These are phyloP conservation scores for Durusdinium trenchii DNA, from an alignment of 73 alveolate species.

Conservation along the genomic window DNA sequence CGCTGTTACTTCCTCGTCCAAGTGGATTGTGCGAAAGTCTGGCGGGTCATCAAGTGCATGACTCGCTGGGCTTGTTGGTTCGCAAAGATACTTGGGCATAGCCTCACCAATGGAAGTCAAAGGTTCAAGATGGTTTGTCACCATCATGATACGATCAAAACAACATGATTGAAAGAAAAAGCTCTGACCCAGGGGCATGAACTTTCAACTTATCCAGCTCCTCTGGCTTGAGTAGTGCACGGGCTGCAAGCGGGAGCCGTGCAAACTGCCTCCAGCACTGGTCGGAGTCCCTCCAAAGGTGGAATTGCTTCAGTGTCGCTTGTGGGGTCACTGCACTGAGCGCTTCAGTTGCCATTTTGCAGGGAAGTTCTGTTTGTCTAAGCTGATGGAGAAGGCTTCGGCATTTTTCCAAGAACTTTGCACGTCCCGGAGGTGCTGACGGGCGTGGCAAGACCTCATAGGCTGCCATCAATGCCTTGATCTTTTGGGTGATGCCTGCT, in stretches of 20 bases:
- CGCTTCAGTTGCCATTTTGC: constrained; percentile 60
- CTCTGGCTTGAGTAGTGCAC: constrained; percentile 66
- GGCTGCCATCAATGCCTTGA: constrained; percentile 3
- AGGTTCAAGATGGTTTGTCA: too few relatives aligned
- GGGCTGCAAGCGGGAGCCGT: constrained; percentile 72
- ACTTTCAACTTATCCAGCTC: constrained; percentile 41
- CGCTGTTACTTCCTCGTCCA: not conserved
- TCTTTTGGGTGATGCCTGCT: not conserved
- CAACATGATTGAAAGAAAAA: too few relatives aligned
- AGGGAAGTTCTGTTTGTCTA: not conserved
- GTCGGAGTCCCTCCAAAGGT: constrained; percentile 65
- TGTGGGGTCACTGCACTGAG: constrained; percentile 45
- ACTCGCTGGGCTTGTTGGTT: too few relatives aligned
- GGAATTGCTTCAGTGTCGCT: constrained; percentile 57
- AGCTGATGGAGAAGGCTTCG: constrained; percentile 34
- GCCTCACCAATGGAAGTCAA: too few relatives aligned
- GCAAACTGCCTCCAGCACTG: constrained; percentile 77
- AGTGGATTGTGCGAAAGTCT: too few relatives aligned
- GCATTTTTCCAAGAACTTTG: constrained; percentile 23
- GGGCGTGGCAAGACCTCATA: constrained; percentile 52
- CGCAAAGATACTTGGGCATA: too few relatives aligned
- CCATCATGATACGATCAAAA: too few relatives aligned
- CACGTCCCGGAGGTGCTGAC: constrained; percentile 37
- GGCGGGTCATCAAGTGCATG: too few relatives aligned
- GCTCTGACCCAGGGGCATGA: too few relatives aligned